Base-by-base conservation (phyloP, 2,329 filamentous ascomycete species). In the Diaporthe vexans region DNA sequence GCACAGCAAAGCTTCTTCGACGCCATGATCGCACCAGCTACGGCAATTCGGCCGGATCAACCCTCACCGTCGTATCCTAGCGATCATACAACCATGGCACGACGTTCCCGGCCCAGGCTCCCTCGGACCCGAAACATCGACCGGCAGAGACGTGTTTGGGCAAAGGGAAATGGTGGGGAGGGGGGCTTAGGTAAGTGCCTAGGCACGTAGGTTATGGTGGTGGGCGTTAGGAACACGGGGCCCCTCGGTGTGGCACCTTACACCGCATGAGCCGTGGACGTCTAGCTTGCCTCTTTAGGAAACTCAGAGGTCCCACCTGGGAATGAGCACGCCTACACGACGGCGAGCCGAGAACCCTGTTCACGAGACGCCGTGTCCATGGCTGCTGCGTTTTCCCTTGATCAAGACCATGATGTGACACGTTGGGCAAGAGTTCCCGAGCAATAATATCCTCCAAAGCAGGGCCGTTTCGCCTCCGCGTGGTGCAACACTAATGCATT, bases 301-400 rank as follows among this genome's bases (percentile, higher is more conserved):
- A 40, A 19, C 13, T 67, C 29, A 51, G 21, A 61, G n/a, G 37
- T 63, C 17, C 11, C 19, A n/a, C 52, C 26, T 35, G 24, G 48
- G 56, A 29, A 29, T 35, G 13, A 56, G 48, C 35, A 15, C 8
- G 43, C 10, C 35, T n/a, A 33, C 21, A 17, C 43, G 56, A n/a
- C 26, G 26, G 52, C 43, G 26, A 48, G 19, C 68, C 65, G 19
- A 35, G 35, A 19, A 33, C 29, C 21, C 37, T 43, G 46, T 40
- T 56, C 72, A 61, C 65, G 65, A 61, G 65, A 63, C 29, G 72
- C 37, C 46, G 65, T 61, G 72, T 24, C 40, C 65, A 63, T 63
- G 72, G 46, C 35, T 33, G 46, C 56, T 58, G 63, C 63, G n/a
- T 10, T 37, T 52, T 67, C 13, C 63, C 48, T 37, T 67, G 63